phyloP scores from a whole-genome alignment of 768 basidiomycete genomes.

The Termitomyces sp. region DNA sequence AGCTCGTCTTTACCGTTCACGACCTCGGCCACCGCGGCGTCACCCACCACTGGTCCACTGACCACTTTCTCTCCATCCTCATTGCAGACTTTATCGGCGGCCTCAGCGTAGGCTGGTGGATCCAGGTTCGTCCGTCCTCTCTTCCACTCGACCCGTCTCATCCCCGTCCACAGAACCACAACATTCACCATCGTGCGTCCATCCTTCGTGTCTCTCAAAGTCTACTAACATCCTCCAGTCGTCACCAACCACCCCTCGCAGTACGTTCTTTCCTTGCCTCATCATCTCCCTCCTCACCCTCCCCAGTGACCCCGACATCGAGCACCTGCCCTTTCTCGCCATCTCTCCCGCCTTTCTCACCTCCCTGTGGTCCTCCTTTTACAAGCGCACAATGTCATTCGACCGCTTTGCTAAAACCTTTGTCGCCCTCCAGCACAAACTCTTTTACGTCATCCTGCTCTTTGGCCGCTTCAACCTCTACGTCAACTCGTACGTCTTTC shows the following conservation, averaged over 20 bases:
- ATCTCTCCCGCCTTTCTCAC: slow-evolving; percentile 84
- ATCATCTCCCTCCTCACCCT: slow-evolving; percentile 3
- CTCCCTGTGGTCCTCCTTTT: slow-evolving; percentile 90
- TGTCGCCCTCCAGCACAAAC: slow-evolving; percentile 78
- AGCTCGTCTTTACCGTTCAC: slow-evolving; percentile 87
- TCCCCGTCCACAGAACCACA: slow-evolving; percentile 60
- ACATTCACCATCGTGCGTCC: slow-evolving; percentile 24
- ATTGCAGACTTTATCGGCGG: slow-evolving; percentile 89
- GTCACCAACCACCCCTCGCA: slow-evolving; percentile 98
- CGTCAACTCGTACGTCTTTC: slow-evolving; percentile 74
- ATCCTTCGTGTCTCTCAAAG: not conserved
- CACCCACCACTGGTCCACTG: slow-evolving; percentile 78
- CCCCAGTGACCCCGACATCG: slow-evolving; percentile 74
- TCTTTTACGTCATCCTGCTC: slow-evolving; percentile 88
- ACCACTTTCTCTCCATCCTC: slow-evolving; percentile 73
- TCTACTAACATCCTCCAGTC: slow-evolving; percentile 41
- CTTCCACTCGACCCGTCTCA: slow-evolving; percentile 4
- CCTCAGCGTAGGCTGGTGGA: slow-evolving; percentile 97
- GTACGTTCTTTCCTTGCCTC: slow-evolving; percentile 35
- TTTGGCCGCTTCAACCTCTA: slow-evolving; percentile 96
- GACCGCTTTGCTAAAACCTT: slow-evolving; percentile 62
- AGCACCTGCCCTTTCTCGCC: slow-evolving; percentile 91
- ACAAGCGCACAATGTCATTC: slow-evolving; percentile 80
- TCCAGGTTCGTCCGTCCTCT: slow-evolving; percentile 59
- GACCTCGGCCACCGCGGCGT: slow-evolving; percentile 95